Conservation (phyloP, 345 rosid species). For the Aquilaria malaccensis region DNA sequence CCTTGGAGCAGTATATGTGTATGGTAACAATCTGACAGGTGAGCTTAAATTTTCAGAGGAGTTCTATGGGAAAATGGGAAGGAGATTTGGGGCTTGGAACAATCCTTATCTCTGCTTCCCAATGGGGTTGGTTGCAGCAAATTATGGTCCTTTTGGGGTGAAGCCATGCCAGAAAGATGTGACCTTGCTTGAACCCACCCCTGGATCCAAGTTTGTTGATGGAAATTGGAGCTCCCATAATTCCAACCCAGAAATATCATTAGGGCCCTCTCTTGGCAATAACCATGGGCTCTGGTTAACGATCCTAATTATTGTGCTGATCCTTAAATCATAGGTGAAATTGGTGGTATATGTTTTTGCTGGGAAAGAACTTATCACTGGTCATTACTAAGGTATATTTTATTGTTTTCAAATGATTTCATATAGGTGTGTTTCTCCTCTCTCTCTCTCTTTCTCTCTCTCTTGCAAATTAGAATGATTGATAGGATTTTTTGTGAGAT, state of each 20-base stretch:
- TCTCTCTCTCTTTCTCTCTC: too few species aligned
- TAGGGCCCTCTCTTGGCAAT: slow-evolving; percentile 26
- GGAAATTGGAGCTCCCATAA: slow-evolving; percentile 3
- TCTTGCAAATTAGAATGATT: too few species aligned
- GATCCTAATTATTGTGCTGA: too few species aligned
- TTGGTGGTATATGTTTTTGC: too few species aligned
- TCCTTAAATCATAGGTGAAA: too few species aligned
- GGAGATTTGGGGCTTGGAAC: slow-evolving; percentile 81
- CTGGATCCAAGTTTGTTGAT: slow-evolving; percentile 24
- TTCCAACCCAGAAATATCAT: slow-evolving; percentile 19
- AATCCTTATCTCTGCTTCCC: slow-evolving; percentile 69
- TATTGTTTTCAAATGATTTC: too few species aligned
- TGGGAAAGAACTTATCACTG: too few species aligned
- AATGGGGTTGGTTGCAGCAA: slow-evolving; percentile 23
- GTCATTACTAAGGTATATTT: too few species aligned
- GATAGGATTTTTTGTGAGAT: too few species aligned
- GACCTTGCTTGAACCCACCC: slow-evolving; percentile 21
- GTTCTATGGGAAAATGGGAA: slow-evolving; percentile 62
- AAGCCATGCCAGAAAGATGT: slow-evolving; percentile 43
- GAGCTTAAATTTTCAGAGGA: slow-evolving; percentile 45
- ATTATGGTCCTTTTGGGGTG: slow-evolving; percentile 47
- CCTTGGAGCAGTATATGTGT: slow-evolving; percentile 52
- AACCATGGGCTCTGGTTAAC: slow-evolving; percentile 13
- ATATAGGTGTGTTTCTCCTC: too few species aligned
- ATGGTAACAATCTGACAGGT: slow-evolving; percentile 76